phyloP scores from a whole-genome alignment of 2,329 filamentous ascomycete genomes.

The Alternaria brassicicola region DNA sequence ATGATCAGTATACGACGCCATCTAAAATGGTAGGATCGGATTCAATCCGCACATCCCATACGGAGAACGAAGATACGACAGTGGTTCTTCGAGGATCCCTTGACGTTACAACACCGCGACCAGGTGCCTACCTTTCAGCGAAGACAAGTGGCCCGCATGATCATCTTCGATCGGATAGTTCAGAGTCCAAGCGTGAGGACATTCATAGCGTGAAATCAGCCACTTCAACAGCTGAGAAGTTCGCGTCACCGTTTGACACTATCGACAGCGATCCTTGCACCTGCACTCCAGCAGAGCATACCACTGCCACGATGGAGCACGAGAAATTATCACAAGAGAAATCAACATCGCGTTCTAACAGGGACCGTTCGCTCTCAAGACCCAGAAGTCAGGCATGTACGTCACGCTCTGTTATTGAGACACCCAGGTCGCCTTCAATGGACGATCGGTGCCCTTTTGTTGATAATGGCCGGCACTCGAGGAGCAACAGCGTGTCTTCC shows the following conservation, averaged over 20 bases:
- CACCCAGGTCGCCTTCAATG: conserved; percentile 47
- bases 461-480: conserved; percentile 41
- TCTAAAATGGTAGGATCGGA: conserved; percentile 24
- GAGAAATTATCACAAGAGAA: not conserved
- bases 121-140: not conserved
- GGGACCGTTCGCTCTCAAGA: conserved; percentile 2
- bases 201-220: not conserved
- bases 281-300: not conserved
- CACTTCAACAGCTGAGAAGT: not conserved
- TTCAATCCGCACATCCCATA: conserved; percentile 26
- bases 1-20: conserved; percentile 26
- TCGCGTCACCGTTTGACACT: not conserved
- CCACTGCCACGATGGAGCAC: not conserved
- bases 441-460: conserved; percentile 54
- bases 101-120: conserved; percentile 12
- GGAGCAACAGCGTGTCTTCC: conserved; percentile 34
- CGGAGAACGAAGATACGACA: conserved; percentile 35
- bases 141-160: not conserved
- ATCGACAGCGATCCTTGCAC: not conserved
- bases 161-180: not conserved
- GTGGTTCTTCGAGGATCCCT: conserved; percentile 20
- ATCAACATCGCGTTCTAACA: not conserved
- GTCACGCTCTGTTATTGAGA: conserved; percentile 18
- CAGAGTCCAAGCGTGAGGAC: not conserved
- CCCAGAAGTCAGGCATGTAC: conserved; percentile 12